Evolutionary conservation across 2,329 filamentous ascomycete species (phyloP).

Genomic region (Monilinia laxa): DNA sequence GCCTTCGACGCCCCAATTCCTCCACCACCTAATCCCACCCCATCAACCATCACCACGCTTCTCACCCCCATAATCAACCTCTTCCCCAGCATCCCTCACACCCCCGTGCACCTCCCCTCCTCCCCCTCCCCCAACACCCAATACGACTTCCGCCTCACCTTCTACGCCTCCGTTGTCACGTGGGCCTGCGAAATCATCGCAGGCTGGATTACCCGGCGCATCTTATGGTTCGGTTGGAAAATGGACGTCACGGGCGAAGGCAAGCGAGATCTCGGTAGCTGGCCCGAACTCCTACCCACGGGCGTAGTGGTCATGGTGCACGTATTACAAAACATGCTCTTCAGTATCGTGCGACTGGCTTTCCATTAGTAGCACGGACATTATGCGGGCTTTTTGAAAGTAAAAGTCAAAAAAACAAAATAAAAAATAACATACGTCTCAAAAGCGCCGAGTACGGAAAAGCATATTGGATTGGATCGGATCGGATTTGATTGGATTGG

Average conservation of each 20-base stretch:
- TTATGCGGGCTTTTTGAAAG: too few species aligned
- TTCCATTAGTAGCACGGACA: constrained; percentile 44
- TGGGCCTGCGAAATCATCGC: constrained; percentile 67
- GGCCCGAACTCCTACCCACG: constrained; percentile 66
- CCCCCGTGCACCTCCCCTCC: background rate
- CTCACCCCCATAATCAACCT: constrained; percentile 4
- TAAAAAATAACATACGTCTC: too few species aligned
- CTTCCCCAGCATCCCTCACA: constrained; percentile 4
- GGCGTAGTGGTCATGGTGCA: constrained; percentile 65
- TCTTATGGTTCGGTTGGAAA: constrained; percentile 58
- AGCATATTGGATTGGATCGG: background rate
- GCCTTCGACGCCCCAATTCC: constrained; percentile 52
- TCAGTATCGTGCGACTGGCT: constrained; percentile 64
- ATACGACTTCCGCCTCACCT: constrained; percentile 64
- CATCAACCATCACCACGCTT: constrained; percentile 2
- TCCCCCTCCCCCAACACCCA: constrained; percentile 39
- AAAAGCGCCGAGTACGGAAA: background rate
- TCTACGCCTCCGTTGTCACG: constrained; percentile 61
- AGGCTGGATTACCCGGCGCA: constrained; percentile 57
- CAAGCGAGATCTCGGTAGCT: constrained; percentile 62
- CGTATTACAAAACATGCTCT: constrained; percentile 70
- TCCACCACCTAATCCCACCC: constrained; percentile 14
- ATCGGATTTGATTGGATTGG: background rate
- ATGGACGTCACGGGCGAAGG: constrained; percentile 65
- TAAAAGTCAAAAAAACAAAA: too few species aligned